Evolutionary conservation across 108 stramenopile species (phyloP).

Genomic region (Skeletonema grethae): DNA sequence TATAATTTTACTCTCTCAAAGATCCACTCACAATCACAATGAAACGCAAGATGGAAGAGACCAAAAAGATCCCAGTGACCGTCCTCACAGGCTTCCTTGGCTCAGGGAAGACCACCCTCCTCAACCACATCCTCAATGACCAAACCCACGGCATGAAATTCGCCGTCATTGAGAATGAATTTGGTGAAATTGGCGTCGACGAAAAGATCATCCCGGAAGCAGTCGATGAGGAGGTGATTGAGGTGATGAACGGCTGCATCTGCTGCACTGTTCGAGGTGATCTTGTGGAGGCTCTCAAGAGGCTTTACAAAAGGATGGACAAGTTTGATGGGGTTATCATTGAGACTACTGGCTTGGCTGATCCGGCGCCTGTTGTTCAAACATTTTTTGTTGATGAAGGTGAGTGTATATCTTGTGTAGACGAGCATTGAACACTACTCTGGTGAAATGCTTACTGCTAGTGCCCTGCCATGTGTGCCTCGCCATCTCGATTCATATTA

Average conservation of each 20-base stretch:
- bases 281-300: constrained; percentile 82
- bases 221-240: constrained; percentile 78
- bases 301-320: constrained; percentile 63
- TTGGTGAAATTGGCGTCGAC: constrained; percentile 94
- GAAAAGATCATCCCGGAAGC: constrained; percentile 73
- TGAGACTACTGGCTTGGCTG: constrained; percentile 97
- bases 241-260: constrained; percentile 90
- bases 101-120: constrained; percentile 94
- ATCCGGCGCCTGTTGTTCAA: constrained; percentile 93
- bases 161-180: constrained; percentile 93
- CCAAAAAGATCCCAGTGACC: constrained; percentile 74
- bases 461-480: background rate
- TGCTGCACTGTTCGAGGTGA: constrained; percentile 91
- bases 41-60: constrained; percentile 15
- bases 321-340: constrained; percentile 93
- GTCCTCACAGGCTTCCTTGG: constrained; percentile 95
- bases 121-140: constrained; percentile 88
- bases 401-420: constrained; percentile 24
- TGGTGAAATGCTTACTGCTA: background rate
- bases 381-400: constrained; percentile 97
- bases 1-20: background rate
- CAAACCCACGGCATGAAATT: constrained; percentile 87
- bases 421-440: background rate
- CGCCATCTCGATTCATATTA: constrained; percentile 17
- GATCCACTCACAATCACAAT: background rate